Conservation (phyloP, 2,329 filamentous ascomycete genomes). For the Zasmidium angulare region DNA sequence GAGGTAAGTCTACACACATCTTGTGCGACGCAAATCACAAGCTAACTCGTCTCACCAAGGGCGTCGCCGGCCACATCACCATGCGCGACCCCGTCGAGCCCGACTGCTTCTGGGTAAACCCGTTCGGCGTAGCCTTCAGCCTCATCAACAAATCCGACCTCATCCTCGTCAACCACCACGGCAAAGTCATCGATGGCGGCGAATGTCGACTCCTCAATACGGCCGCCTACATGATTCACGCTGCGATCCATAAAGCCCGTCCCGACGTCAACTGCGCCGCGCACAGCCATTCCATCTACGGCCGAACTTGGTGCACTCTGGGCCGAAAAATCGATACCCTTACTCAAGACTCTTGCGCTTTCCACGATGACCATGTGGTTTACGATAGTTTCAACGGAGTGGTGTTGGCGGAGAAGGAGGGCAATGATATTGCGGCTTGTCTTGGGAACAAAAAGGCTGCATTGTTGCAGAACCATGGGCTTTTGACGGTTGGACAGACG, state of each 20-base stretch:
- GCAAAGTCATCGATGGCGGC: conserved; percentile 45
- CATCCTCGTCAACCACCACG: conserved; percentile 45
- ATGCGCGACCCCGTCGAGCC: conserved; percentile 38
- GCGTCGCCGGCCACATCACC: conserved; percentile 45
- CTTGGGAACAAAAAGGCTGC: conserved; percentile 43
- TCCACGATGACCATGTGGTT: conserved; percentile 41
- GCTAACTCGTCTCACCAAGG: conserved; percentile 29
- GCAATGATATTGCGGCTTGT: conserved; percentile 42
- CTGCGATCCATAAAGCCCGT: conserved; percentile 41
- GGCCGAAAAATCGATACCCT: conserved; percentile 46
- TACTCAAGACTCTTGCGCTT: conserved; percentile 46
- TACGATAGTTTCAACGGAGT: conserved; percentile 50
- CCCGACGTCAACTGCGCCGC: conserved; percentile 48
- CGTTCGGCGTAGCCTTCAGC: conserved; percentile 44
- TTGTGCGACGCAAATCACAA: neutral
- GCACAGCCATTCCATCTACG: conserved; percentile 48
- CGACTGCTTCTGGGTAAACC: conserved; percentile 38
- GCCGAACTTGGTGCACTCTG: conserved; percentile 44
- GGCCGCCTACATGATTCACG: conserved; percentile 50
- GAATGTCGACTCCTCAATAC: conserved; percentile 42
- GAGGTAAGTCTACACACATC: neutral
- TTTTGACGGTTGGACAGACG: conserved; percentile 45
- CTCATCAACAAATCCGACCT: conserved; percentile 48
- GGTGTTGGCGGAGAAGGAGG: conserved; percentile 47
- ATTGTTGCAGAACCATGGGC: conserved; percentile 46